Conservation (phyloP, 1,284 basidiomycete species). For the Blastosporella zonata region DNA sequence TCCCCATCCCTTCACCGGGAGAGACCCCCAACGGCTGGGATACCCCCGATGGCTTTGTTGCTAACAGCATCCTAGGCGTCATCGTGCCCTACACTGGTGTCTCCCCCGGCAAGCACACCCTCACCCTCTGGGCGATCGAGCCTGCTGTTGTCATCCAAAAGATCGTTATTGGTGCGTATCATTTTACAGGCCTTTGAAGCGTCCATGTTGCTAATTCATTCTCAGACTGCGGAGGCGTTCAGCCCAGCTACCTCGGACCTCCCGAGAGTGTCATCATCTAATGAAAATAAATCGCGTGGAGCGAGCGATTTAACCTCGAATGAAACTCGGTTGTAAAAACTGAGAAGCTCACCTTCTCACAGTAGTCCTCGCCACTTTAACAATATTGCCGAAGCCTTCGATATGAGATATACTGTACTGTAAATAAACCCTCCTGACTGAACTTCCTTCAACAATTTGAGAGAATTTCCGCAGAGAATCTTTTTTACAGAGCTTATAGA, state of each 20-base stretch:
- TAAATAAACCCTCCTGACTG: no score
- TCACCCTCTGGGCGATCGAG: conserved; percentile 53
- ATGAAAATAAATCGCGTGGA: not conserved
- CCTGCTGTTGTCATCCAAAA: conserved; percentile 63
- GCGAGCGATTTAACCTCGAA: no score
- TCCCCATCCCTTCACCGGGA: conserved; percentile 49
- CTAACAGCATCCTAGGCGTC: conserved; percentile 46
- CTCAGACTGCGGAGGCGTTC: conserved; percentile 52
- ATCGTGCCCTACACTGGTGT: conserved; percentile 37
- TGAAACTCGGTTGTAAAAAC: no score
- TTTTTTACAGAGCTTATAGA: no score
- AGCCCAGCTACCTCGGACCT: conserved; percentile 57
- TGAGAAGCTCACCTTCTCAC: no score
- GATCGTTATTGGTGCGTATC: conserved; percentile 49
- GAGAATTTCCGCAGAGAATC: no score
- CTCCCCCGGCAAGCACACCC: conserved; percentile 51
- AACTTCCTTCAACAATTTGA: no score
- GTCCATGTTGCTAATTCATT: not conserved
- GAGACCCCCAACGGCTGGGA: conserved; percentile 49
- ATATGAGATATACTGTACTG: no score
- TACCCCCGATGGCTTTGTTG: conserved; percentile 49
- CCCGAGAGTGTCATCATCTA: conserved; percentile 43
- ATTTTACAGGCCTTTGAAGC: not conserved
- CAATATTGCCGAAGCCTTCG: no score
- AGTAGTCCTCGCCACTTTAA: no score